phyloP scores from a whole-genome alignment of 2,329 filamentous ascomycete genomes.

The Nigrospora osmanthi region DNA sequence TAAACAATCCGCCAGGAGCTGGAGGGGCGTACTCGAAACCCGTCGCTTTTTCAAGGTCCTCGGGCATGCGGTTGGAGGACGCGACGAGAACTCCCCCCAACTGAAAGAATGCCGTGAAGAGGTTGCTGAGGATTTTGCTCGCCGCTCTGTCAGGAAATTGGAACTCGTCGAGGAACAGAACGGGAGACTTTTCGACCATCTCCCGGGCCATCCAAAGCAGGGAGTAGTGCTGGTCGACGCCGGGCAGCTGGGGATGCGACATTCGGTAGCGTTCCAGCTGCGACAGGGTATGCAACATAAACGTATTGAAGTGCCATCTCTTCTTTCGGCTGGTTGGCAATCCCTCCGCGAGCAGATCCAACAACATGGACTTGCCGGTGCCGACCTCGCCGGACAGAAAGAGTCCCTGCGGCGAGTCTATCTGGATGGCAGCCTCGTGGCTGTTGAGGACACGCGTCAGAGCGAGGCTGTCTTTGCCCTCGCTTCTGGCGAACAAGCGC shows the following conservation, averaged over 20 bases:
- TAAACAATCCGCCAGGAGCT: constrained; percentile 39
- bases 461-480: constrained; percentile 52
- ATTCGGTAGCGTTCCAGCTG: constrained; percentile 60
- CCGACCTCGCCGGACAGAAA: constrained; percentile 78
- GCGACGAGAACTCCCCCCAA: constrained; percentile 73
- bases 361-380: constrained; percentile 78
- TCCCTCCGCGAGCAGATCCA: constrained; percentile 72
- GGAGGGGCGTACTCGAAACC: constrained; percentile 60
- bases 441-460: constrained; percentile 61
- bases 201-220: constrained; percentile 69
- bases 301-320: constrained; percentile 78
- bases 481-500: constrained; percentile 48
- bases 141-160: constrained; percentile 73
- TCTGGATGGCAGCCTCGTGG: constrained; percentile 62
- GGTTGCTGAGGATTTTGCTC: constrained; percentile 70
- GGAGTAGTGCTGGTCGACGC: constrained; percentile 49
- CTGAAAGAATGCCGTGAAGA: constrained; percentile 76
- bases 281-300: constrained; percentile 73
- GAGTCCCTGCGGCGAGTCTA: constrained; percentile 66
- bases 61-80: constrained; percentile 77
- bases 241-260: constrained; percentile 12
- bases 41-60: constrained; percentile 68
- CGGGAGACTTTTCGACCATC: constrained; percentile 65
- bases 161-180: constrained; percentile 77
- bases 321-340: constrained; percentile 66